Evolutionary conservation across 768 basidiomycete genomes (phyloP), one percentile per base, ranked within the genome.

Genomic region (Podaxis sp.): DNA sequence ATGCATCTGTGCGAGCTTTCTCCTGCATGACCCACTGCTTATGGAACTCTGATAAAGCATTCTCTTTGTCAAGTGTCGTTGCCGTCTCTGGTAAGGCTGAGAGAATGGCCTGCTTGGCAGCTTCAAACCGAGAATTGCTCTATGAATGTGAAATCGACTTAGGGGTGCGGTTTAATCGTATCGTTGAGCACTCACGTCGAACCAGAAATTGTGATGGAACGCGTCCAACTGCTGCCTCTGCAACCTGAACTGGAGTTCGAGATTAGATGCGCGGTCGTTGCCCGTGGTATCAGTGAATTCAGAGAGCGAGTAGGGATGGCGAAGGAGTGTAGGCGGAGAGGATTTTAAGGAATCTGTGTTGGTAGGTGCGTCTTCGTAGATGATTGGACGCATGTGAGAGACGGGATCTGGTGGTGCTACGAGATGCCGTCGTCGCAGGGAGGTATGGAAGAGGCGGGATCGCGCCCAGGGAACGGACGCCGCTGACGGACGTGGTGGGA

Each of bases 41-140:
- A 76, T 90, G 91, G 74, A 94, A 93, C 46, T 82, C 81, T 17
- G 90, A 87, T 26, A 93, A 77, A 0, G 87, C 87, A n/a, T 76
- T 74, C 71, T 94, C 91, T 68, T 81, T 87, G 69, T 84, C 83
- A 48, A 84, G 77, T 0, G 79, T 54, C 0, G 84, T 77, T 7
- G 83, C 76, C 2, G 78, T 73, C 8, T 78, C 70, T 0, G 88
- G 87, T 28, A 91, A 79, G 58, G 84, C 80, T 8, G 78, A 70
- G 12, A 92, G 77, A 22, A 86, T 76, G 9, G 84, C 80, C 24
- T 80, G 74, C 74, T 88, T 90, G 38, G 85, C 90, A 8, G 82
- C 79, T 70, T 91, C 86, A 70, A 93, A 94, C n/a, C 92, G 87
- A 9, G 81, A 78, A 71, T 95, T 95, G 71, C 84, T 90, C 93